Conservation (phyloP, 306 rosid genomes). For the Trifolium repens region DNA sequence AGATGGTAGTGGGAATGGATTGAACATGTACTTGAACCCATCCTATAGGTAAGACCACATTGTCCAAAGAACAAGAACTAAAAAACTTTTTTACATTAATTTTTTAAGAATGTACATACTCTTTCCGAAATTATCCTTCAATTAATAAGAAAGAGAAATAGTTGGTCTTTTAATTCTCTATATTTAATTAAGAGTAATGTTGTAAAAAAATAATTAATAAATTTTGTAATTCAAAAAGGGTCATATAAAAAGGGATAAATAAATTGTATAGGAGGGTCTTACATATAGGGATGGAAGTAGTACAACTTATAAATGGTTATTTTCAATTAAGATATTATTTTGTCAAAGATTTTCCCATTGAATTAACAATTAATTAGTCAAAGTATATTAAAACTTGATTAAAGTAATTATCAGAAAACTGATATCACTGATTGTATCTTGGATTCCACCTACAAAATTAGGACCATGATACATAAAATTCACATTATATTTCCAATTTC, state of each 20-base stretch:
- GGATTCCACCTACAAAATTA: slow-evolving; percentile 17
- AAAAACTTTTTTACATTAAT: not conserved
- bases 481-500: slow-evolving; percentile 31
- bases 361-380: not conserved
- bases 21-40: too few relatives aligned
- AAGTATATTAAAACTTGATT: slow-evolving; percentile 19
- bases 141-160: not conserved
- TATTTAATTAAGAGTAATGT: not conserved
- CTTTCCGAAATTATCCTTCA: not conserved
- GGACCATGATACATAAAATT: slow-evolving; percentile 17
- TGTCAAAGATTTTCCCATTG: not conserved
- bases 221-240: not conserved
- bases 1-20: too few relatives aligned
- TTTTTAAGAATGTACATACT: not conserved
- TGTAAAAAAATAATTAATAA: not conserved
- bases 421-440: slow-evolving; percentile 13
- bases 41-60: not conserved
- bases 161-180: not conserved
- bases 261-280: not conserved
- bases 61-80: not conserved
- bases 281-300: not conserved
- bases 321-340: slow-evolving; percentile 13
- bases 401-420: not conserved
- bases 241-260: not conserved
- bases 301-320: not conserved